phyloP scores from a whole-genome alignment of 2,329 filamentous ascomycete genomes.

The Apiospora marii region DNA sequence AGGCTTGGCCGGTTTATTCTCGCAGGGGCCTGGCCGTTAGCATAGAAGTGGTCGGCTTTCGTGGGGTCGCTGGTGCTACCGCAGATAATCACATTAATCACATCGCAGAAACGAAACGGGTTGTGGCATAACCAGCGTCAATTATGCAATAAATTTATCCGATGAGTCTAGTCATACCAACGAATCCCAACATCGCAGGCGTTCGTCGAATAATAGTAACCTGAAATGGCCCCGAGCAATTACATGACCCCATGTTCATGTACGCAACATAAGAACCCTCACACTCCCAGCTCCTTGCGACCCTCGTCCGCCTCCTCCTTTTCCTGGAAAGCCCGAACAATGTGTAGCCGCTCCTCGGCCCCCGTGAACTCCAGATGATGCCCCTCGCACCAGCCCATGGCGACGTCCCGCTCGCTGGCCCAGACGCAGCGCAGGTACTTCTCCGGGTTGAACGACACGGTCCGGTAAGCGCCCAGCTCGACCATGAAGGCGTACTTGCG shows the following conservation, averaged over 20 bases:
- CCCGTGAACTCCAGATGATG: neutral
- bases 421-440: neutral
- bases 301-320: neutral
- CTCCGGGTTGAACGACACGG: neutral
- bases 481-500: constrained; percentile 17
- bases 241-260: neutral
- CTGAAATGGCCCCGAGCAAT: neutral
- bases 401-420: constrained; percentile 9
- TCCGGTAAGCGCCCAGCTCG: neutral
- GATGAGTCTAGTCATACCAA: neutral
- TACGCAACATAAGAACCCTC: neutral
- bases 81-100: neutral
- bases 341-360: neutral
- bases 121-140: neutral
- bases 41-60: no score
- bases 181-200: neutral
- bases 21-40: no score
- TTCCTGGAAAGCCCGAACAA: neutral
- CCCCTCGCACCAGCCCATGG: neutral
- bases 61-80: no score
- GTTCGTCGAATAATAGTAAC: no score
- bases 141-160: neutral
- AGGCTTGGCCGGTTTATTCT: no score
- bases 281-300: no score
- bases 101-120: neutral